Conservation (phyloP, 1,284 basidiomycete species). For the Ganoderma lucidum region DNA sequence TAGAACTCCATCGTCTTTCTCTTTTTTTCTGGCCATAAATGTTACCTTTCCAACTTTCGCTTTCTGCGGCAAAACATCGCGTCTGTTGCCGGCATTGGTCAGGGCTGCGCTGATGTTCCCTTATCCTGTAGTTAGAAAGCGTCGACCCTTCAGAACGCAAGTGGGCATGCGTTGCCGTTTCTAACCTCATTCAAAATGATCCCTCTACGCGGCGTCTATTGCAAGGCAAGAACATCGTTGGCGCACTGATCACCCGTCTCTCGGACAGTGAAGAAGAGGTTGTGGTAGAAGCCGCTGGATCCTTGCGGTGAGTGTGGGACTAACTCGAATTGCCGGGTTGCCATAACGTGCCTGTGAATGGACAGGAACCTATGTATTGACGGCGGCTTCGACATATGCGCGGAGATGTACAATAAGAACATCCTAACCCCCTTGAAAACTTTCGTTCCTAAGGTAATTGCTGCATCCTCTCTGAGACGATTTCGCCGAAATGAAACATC, state of each 20-base stretch:
- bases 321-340: slow-evolving; percentile 1
- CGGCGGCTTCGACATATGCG: slow-evolving; percentile 92
- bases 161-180: slow-evolving; percentile 94
- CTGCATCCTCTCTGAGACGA: slow-evolving; percentile 11
- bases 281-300: slow-evolving; percentile 85
- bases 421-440: slow-evolving; percentile 79
- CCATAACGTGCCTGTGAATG: slow-evolving; percentile 6
- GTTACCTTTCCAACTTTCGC: not conserved
- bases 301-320: slow-evolving; percentile 67
- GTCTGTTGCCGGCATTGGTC: not conserved
- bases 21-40: not conserved
- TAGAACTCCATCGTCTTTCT: too few relatives aligned
- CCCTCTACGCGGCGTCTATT: slow-evolving; percentile 87
- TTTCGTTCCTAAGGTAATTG: slow-evolving; percentile 79
- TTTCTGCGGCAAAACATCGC: not conserved
- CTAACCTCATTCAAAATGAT: slow-evolving; percentile 89
- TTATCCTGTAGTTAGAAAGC: slow-evolving; percentile 68
- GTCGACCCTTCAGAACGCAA: slow-evolving; percentile 81
- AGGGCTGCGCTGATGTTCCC: not conserved
- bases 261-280: slow-evolving; percentile 89
- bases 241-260: slow-evolving; percentile 82
- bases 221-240: slow-evolving; percentile 91
- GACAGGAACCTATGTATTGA: slow-evolving; percentile 91
- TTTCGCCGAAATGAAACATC: not conserved
- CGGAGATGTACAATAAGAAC: slow-evolving; percentile 97